Evolutionary conservation across 352 stramenopile species (phyloP).

Genomic region (Elongisporangium senticosum): DNA sequence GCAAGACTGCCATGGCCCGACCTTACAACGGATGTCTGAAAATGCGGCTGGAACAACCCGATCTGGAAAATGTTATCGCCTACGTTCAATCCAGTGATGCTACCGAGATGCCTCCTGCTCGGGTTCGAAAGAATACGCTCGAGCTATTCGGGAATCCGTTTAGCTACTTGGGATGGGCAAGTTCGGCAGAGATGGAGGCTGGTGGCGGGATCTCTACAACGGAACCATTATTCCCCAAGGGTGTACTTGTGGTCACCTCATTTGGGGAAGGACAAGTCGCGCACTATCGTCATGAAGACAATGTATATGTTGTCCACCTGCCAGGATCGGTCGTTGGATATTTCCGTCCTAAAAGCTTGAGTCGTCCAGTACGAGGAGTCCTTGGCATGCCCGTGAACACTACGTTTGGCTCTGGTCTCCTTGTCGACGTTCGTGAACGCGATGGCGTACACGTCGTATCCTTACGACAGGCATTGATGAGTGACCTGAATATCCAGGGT

Average conservation of each 20-base stretch:
- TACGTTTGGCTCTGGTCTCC: constrained; percentile 54
- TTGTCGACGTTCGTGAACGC: constrained; percentile 45
- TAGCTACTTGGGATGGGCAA: constrained; percentile 46
- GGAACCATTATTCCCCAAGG: constrained; percentile 31
- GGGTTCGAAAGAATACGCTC: constrained; percentile 50
- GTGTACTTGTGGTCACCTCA: constrained; percentile 46
- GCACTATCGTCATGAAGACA: constrained; percentile 30
- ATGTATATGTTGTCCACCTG: constrained; percentile 57
- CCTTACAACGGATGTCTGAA: constrained; percentile 43
- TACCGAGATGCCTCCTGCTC: constrained; percentile 24
- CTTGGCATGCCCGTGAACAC: constrained; percentile 65
- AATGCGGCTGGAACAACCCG: constrained; percentile 37
- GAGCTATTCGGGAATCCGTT: constrained; percentile 70
- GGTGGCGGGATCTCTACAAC: background rate
- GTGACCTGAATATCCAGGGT: constrained; percentile 35
- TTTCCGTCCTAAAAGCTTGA: constrained; percentile 30
- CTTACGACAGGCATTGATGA: constrained; percentile 47
- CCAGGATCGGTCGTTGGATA: constrained; percentile 33
- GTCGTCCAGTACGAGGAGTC: constrained; percentile 38
- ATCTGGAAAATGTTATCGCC: constrained; percentile 33
- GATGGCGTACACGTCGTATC: constrained; percentile 72
- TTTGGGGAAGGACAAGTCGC: constrained; percentile 67
- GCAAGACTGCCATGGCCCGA: constrained; percentile 38
- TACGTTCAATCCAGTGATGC: constrained; percentile 41
- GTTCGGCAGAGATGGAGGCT: background rate